Evolutionary conservation across 202 grass and related monocot genomes (phyloP).

Genomic region (Panicum hallii): DNA sequence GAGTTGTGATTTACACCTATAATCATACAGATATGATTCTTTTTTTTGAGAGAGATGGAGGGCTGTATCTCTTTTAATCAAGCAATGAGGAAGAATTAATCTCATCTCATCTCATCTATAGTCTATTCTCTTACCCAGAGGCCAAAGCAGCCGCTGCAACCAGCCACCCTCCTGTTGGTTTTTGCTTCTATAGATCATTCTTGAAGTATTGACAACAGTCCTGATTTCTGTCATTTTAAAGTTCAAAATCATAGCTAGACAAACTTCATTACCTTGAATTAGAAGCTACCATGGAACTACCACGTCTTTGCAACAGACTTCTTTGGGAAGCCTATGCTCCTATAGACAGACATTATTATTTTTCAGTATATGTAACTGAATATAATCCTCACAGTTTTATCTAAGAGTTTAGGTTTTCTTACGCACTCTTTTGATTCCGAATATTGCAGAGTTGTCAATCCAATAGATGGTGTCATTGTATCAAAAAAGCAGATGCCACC

Average conservation of each 20-base stretch:
- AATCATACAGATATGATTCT: not conserved
- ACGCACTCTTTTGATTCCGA: conserved; percentile 41
- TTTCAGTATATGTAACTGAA: not conserved
- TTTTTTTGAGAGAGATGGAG: not conserved
- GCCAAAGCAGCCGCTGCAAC: not conserved
- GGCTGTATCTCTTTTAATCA: not conserved
- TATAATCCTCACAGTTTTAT: not conserved
- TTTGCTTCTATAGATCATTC: not conserved
- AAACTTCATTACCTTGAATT: conserved; percentile 12
- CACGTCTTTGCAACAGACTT: not conserved
- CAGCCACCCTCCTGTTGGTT: not conserved
- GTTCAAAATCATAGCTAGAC: not conserved
- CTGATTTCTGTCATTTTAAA: not conserved
- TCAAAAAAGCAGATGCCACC: conserved; percentile 82
- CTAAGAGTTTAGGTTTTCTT: conserved; percentile 17
- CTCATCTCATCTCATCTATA: not conserved
- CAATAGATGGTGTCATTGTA: conserved; percentile 69
- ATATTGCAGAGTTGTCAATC: conserved; percentile 80
- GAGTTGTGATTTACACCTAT: not conserved
- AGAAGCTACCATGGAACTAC: not conserved
- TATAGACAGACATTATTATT: not conserved
- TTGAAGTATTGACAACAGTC: not conserved
- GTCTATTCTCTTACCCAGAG: not conserved
- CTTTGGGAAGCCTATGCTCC: not conserved
- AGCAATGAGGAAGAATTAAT: not conserved